phyloP scores from a whole-genome alignment of 169 alveolate species.

The Plasmodium relictum region DNA sequence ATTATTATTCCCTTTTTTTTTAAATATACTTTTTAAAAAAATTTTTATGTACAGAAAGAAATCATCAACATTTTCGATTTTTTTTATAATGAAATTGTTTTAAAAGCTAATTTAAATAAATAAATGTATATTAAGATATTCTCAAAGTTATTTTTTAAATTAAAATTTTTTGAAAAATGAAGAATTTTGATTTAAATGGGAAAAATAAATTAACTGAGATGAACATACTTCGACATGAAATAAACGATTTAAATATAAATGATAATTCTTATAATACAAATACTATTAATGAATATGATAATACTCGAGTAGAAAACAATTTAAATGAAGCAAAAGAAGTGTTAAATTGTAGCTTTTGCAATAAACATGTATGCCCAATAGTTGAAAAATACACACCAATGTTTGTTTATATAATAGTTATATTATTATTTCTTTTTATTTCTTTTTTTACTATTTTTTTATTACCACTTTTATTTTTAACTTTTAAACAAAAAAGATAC shows the following conservation, averaged over 20 bases:
- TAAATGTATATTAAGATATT: no score
- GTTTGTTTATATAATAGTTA: conserved; percentile 32
- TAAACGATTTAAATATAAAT: conserved; percentile 31
- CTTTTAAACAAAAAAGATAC: conserved; percentile 55
- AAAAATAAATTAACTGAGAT: conserved; percentile 29
- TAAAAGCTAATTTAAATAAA: no score
- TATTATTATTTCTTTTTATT: conserved; percentile 27
- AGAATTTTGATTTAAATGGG: conserved; percentile 21
- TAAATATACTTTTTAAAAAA: no score
- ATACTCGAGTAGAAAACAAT: not conserved
- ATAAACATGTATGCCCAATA: conserved; percentile 38
- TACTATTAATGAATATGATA: not conserved
- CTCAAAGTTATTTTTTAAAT: no score
- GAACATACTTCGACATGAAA: conserved; percentile 39
- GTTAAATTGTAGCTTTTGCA: conserved; percentile 41
- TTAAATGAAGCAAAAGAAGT: conserved; percentile 27
- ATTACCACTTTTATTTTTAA: conserved; percentile 39
- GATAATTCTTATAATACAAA: not conserved
- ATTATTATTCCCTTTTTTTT: no score
- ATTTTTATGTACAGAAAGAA: no score
- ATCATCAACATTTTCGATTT: no score
- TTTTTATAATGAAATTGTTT: no score
- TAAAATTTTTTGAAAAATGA: no score
- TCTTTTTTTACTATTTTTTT: conserved; percentile 57
- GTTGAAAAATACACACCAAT: conserved; percentile 34